A percentile compares a stretch with the other conserved stretches of the same genome.
Conservation (phyloP, 331 rosid species). For the Saraca asoca region DNA sequence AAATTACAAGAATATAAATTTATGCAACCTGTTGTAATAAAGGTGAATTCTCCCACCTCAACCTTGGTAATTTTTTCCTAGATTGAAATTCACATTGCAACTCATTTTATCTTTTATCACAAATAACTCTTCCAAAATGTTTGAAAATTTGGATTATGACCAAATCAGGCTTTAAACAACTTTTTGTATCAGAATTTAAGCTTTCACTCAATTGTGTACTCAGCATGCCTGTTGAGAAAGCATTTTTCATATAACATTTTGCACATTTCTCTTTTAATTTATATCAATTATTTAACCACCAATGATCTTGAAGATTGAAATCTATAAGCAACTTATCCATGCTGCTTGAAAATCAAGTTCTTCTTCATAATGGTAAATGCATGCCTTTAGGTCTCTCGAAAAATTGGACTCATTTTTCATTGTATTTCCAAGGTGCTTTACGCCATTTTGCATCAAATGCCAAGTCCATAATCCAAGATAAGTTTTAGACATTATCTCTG, state of each 20-base stretch:
- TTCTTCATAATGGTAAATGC: neutral
- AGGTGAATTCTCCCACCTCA: neutral
- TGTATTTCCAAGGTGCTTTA: too few relatives aligned
- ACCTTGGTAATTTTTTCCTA: slow-evolving; percentile 11
- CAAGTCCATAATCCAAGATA: too few relatives aligned
- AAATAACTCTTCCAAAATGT: neutral
- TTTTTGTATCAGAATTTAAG: neutral
- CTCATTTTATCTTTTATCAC: too few relatives aligned
- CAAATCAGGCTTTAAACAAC: neutral
- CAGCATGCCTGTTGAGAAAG: neutral
- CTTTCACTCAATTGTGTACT: slow-evolving; percentile 1
- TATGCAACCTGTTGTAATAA: neutral
- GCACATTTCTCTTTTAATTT: too few relatives aligned
- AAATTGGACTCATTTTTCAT: too few relatives aligned
- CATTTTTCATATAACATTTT: too few relatives aligned
- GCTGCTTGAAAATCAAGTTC: neutral
- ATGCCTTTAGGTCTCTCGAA: neutral
- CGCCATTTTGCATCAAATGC: too few relatives aligned
- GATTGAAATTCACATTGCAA: too few relatives aligned
- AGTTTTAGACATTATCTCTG: too few relatives aligned
- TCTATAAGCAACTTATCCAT: neutral
- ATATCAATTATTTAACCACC: neutral
- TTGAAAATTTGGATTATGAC: neutral
- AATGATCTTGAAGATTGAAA: neutral
- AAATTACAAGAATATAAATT: neutral